Evolutionary conservation across 768 basidiomycete genomes (phyloP).

Genomic region (Suillus brevipes): DNA sequence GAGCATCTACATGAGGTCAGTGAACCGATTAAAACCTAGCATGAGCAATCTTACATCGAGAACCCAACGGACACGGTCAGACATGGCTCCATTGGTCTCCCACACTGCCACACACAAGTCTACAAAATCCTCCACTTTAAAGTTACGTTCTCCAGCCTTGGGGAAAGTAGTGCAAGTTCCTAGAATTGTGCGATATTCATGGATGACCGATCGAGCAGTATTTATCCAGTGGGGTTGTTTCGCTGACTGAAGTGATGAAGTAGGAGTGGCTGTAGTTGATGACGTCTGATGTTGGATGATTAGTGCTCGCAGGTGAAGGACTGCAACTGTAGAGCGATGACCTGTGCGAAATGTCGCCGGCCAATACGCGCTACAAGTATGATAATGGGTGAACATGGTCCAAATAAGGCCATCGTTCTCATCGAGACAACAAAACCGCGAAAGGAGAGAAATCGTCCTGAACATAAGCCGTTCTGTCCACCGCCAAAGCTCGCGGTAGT

Average conservation of each 20-base stretch:
- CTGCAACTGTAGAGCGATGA: conserved; percentile 69
- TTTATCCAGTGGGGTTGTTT: conserved; percentile 58
- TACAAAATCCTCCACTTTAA: conserved; percentile 79
- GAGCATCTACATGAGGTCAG: conserved; percentile 53
- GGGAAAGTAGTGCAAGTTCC: conserved; percentile 75
- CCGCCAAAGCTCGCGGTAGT: conserved; percentile 81
- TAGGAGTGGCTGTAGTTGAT: conserved; percentile 17
- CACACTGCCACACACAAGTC: conserved; percentile 80
- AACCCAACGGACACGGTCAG: conserved; percentile 71
- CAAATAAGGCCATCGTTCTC: conserved; percentile 49
- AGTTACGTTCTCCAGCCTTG: conserved; percentile 74
- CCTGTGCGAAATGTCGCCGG: conserved; percentile 74
- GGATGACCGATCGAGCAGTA: conserved; percentile 63
- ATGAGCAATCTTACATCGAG: conserved; percentile 58
- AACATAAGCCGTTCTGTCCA: conserved; percentile 84
- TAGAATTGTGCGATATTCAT: conserved; percentile 70
- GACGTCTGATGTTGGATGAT: conserved; percentile 46
- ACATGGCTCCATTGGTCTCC: conserved; percentile 69
- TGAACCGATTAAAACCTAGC: not conserved
- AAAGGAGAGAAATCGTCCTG: conserved; percentile 69
- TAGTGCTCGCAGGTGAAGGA: conserved; percentile 74
- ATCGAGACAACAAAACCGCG: conserved; percentile 43
- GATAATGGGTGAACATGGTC: conserved; percentile 64
- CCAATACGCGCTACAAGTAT: conserved; percentile 66
- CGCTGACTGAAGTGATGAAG: conserved; percentile 22